A percentile compares a stretch with the other conserved stretches of the same genome.
Evolutionary conservation across 768 basidiomycete species (phyloP).

Genomic region (Fistulinella prunicolor): DNA sequence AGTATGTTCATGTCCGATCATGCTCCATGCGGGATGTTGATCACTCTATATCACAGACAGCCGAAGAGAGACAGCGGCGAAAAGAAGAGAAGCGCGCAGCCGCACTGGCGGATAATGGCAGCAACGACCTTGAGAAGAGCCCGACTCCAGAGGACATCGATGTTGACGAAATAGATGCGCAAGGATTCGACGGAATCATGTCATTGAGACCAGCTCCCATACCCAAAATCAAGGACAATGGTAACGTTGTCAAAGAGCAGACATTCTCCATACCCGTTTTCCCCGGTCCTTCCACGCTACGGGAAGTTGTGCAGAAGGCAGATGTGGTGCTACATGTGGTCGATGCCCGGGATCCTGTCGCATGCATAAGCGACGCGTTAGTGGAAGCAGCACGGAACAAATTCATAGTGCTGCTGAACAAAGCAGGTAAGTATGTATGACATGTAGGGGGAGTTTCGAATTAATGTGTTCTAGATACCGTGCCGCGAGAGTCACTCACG

Average conservation of each 20-base stretch:
- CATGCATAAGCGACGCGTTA: slow-evolving; percentile 69
- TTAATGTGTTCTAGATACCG: slow-evolving; percentile 52
- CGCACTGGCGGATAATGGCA: slow-evolving; percentile 29
- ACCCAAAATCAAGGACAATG: background rate
- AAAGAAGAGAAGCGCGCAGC: slow-evolving; percentile 63
- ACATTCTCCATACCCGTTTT: slow-evolving; percentile 21
- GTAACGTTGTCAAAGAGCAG: background rate
- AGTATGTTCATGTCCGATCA: slow-evolving; percentile 36
- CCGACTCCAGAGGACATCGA: slow-evolving; percentile 28
- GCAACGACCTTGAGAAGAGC: slow-evolving; percentile 24
- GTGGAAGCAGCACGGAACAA: slow-evolving; percentile 40
- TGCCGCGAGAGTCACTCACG: slow-evolving; percentile 71
- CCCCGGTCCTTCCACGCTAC: slow-evolving; percentile 28
- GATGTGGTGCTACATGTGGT: slow-evolving; percentile 80
- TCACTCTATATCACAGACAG: slow-evolving; percentile 45
- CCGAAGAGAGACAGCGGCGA: slow-evolving; percentile 69
- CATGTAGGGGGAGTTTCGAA: background rate
- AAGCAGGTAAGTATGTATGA: slow-evolving; percentile 71
- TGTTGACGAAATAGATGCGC: slow-evolving; percentile 28
- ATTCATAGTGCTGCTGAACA: slow-evolving; percentile 74
- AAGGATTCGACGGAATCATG: slow-evolving; percentile 40
- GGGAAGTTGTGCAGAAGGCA: slow-evolving; percentile 61
- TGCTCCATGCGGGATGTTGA: background rate
- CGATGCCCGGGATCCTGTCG: slow-evolving; percentile 79
- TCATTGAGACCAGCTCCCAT: slow-evolving; percentile 15